These are phyloP conservation scores for Penicillium flavigenum DNA, from an alignment of 495 filamentous ascomycete genomes.

Conservation along the genomic window DNA sequence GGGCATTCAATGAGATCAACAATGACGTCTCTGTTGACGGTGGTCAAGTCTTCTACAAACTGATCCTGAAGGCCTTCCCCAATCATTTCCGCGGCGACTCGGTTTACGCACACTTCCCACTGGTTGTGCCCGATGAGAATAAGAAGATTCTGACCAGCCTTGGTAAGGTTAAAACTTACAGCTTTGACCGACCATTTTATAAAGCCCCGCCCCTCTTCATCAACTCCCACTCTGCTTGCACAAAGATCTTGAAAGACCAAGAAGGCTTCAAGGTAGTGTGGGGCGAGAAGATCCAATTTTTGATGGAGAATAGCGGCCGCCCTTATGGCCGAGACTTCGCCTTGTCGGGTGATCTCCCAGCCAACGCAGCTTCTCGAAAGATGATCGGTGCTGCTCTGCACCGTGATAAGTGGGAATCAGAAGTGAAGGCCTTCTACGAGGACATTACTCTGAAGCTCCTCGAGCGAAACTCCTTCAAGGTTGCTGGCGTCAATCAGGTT, in stretches of 20 bases:
- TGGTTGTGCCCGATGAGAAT: constrained; percentile 58
- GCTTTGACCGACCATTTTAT: constrained; percentile 45
- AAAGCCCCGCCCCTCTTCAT: constrained; percentile 40
- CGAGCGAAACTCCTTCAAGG: constrained; percentile 45
- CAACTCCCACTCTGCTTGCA: constrained; percentile 50
- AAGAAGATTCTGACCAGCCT: constrained; percentile 49
- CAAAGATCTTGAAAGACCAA: constrained; percentile 47
- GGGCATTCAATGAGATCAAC: constrained; percentile 61
- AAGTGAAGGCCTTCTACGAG: constrained; percentile 54
- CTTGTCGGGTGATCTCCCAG: constrained; percentile 52
- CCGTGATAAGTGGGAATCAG: constrained; percentile 47
- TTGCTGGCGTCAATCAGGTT: constrained; percentile 57
- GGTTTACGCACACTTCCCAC: constrained; percentile 59
- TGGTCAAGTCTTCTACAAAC: constrained; percentile 60
- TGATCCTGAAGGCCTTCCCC: constrained; percentile 61
- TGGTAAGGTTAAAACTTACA: constrained; percentile 49
- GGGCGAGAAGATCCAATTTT: constrained; percentile 53
- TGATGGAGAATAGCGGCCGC: constrained; percentile 43
- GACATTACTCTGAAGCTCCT: constrained; percentile 53
- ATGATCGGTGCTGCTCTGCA: constrained; percentile 52
- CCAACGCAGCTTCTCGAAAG: constrained; percentile 47
- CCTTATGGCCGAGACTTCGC: constrained; percentile 53
- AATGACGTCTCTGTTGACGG: constrained; percentile 51
- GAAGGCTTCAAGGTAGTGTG: constrained; percentile 57
- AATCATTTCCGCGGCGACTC: constrained; percentile 56